phyloP scores from a whole-genome alignment of 495 filamentous ascomycete species.

The Annulohypoxylon nitens region DNA sequence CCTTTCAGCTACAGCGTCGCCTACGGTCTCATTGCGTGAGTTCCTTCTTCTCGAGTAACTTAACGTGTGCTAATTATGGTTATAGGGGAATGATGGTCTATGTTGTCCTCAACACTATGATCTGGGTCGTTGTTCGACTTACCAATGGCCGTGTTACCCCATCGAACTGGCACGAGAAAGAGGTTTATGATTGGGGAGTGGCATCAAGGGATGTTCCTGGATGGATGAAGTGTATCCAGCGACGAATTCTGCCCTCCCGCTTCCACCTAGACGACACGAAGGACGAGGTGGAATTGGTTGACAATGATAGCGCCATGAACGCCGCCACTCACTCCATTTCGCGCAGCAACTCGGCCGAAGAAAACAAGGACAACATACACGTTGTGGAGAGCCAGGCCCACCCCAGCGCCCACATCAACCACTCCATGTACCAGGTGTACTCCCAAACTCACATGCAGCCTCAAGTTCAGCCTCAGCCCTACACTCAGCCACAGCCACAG shows the following conservation, averaged over 20 bases:
- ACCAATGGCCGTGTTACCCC: slow-evolving; percentile 74
- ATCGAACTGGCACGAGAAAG: slow-evolving; percentile 77
- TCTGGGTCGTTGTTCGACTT: slow-evolving; percentile 66
- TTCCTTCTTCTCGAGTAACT: slow-evolving; percentile 5
- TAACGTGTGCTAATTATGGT: slow-evolving; percentile 32
- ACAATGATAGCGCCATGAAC: slow-evolving; percentile 50
- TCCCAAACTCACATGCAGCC: neutral
- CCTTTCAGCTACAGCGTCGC: slow-evolving; percentile 86
- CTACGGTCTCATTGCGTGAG: slow-evolving; percentile 80
- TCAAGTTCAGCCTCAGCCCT: slow-evolving; percentile 1
- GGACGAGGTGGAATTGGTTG: slow-evolving; percentile 49
- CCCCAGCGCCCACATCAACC: slow-evolving; percentile 1
- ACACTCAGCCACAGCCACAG: slow-evolving; percentile 15
- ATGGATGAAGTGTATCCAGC: slow-evolving; percentile 42
- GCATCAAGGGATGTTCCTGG: slow-evolving; percentile 53
- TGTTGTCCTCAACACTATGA: slow-evolving; percentile 72
- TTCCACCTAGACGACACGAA: slow-evolving; percentile 38
- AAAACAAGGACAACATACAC: slow-evolving; percentile 42
- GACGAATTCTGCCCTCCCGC: slow-evolving; percentile 31
- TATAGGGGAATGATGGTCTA: slow-evolving; percentile 79
- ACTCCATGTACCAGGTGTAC: slow-evolving; percentile 1
- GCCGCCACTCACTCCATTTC: slow-evolving; percentile 46
- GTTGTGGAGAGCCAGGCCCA: slow-evolving; percentile 15
- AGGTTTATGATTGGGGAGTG: slow-evolving; percentile 77
- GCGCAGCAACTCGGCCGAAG: slow-evolving; percentile 48